These are phyloP conservation scores for Plasmodium relictum DNA, from an alignment of 169 alveolate genomes.

Conservation along the genomic window DNA sequence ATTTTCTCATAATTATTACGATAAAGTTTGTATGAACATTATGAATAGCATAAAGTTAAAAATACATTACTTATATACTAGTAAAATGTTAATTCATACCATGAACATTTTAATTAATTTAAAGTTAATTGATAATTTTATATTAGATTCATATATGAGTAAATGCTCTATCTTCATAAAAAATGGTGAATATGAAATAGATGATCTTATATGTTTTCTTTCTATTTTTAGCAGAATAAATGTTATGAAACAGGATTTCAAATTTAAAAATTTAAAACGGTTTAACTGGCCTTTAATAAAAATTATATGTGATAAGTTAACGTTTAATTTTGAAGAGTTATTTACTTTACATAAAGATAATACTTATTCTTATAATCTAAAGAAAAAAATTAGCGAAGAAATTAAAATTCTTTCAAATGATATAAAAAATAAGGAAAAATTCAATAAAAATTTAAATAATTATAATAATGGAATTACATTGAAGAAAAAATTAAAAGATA, in stretches of 20 bases:
- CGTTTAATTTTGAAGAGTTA: slow-evolving; percentile 35
- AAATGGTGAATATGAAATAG: slow-evolving; percentile 47
- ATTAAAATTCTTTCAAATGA: slow-evolving; percentile 4
- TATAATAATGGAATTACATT: background rate
- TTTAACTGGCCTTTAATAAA: slow-evolving; percentile 39
- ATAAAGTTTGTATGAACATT: slow-evolving; percentile 6
- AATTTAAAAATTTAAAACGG: slow-evolving; percentile 8
- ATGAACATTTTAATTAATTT: slow-evolving; percentile 44
- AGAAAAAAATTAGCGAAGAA: slow-evolving; percentile 8
- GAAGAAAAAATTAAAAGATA: background rate
- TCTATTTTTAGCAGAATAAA: slow-evolving; percentile 35
- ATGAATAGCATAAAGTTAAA: slow-evolving; percentile 29
- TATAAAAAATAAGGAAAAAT: too few species aligned
- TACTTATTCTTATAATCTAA: slow-evolving; percentile 17
- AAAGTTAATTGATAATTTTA: slow-evolving; percentile 37
- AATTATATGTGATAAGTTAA: slow-evolving; percentile 45
- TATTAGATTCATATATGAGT: slow-evolving; percentile 25
- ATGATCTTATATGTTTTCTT: slow-evolving; percentile 39
- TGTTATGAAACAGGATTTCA: slow-evolving; percentile 12
- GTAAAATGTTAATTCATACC: slow-evolving; percentile 62
- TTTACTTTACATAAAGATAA: slow-evolving; percentile 25
- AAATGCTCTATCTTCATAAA: slow-evolving; percentile 33
- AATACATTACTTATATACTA: slow-evolving; percentile 64
- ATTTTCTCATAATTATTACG: background rate
- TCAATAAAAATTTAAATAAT: background rate